Percentiles rank a stretch among this genome's conserved stretches.
Conservation (phyloP, 2,329 filamentous ascomycete genomes). For the Fusarium tuaranense region DNA sequence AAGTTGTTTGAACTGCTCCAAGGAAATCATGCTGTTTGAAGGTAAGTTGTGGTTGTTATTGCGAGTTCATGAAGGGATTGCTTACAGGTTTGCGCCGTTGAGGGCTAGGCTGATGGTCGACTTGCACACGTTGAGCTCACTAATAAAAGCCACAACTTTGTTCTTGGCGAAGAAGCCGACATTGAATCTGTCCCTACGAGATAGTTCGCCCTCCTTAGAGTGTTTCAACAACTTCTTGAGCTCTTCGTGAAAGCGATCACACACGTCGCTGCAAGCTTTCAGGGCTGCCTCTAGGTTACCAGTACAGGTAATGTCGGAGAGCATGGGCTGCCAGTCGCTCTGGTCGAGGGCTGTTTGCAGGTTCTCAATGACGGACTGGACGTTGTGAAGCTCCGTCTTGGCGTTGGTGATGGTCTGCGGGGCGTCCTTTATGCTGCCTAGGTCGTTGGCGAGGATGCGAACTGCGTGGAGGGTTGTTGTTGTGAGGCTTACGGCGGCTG, state of each 20-base stretch:
- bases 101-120: not conserved
- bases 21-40: not conserved
- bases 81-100: not conserved
- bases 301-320: not conserved
- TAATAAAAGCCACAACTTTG: rapidly evolving
- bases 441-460: not conserved
- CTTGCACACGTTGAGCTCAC: not conserved
- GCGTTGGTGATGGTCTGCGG: not conserved
- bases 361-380: not conserved
- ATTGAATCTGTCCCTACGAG: not conserved
- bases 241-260: not conserved
- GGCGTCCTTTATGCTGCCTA: not conserved
- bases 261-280: rapidly evolving
- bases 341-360: rapidly evolving
- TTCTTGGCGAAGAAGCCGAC: not conserved
- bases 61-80: no score
- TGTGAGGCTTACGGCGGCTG: not conserved
- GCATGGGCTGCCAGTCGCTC: not conserved
- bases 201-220: not conserved
- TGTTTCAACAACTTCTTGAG: not conserved
- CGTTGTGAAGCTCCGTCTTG: not conserved
- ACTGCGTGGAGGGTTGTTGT: not conserved
- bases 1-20: not conserved
- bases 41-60: not conserved
- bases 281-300: not conserved